These are phyloP conservation scores for Schizosaccharomyces osmophilus DNA, from an alignment of 805 yeast genomes.

Conservation along the genomic window DNA sequence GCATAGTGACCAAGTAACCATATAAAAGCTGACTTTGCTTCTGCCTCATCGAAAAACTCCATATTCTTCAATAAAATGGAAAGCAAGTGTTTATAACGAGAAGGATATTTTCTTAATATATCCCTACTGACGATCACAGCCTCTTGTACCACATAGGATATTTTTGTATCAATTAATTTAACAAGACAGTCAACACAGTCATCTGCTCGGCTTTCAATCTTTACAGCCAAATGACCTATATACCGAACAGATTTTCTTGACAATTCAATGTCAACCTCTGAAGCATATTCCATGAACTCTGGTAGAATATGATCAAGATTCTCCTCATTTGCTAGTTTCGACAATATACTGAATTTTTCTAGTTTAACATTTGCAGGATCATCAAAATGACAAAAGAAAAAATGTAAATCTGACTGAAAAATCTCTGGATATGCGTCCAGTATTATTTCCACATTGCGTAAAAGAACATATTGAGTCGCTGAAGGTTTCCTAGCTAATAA, in stretches of 20 bases:
- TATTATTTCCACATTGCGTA: constrained; percentile 71
- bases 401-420: constrained; percentile 54
- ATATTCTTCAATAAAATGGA: constrained; percentile 21
- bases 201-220: constrained; percentile 35
- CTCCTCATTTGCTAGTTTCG: constrained; percentile 40
- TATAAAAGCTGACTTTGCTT: constrained; percentile 48
- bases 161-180: constrained; percentile 39
- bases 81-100: constrained; percentile 27
- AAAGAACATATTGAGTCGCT: constrained; percentile 81
- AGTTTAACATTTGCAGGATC: constrained; percentile 86
- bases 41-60: constrained; percentile 52
- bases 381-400: constrained; percentile 70
- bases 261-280: constrained; percentile 74
- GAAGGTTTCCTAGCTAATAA: constrained; percentile 58
- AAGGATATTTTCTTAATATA: constrained; percentile 24
- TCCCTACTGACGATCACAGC: constrained; percentile 34
- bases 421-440: constrained; percentile 70
- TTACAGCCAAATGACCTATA: constrained; percentile 71
- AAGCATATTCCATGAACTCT: constrained; percentile 69
- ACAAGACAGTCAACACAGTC: constrained; percentile 45
- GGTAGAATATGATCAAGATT: constrained; percentile 40
- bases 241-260: constrained; percentile 75
- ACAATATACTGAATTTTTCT: constrained; percentile 75
- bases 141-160: constrained; percentile 60
- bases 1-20: constrained; percentile 73